These are phyloP conservation scores for Antitrichia curtipendula DNA, from an alignment of 225 moss, liverwort and hornwort genomes.

Conservation along the genomic window DNA sequence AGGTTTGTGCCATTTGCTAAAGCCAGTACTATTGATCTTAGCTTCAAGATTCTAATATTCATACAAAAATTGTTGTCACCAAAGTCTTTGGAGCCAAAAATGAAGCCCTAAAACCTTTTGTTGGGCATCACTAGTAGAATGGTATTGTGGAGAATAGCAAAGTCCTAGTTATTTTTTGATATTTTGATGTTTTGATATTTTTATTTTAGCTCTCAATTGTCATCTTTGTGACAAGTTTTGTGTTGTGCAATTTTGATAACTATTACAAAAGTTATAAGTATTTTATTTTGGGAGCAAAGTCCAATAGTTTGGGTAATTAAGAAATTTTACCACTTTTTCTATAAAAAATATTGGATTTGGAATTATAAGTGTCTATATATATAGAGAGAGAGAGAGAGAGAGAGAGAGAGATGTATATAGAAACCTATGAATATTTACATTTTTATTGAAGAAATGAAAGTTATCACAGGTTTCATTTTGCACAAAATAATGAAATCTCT, in stretches of 20 bases:
- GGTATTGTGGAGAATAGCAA: background rate
- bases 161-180: background rate
- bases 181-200: background rate
- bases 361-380: background rate
- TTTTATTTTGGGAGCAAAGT: background rate
- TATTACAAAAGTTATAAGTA: background rate
- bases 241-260: background rate
- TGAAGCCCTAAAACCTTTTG: background rate
- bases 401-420: too few species aligned
- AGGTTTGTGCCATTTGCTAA: background rate
- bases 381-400: too few species aligned
- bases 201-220: background rate
- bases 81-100: background rate
- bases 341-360: background rate
- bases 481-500: too few species aligned
- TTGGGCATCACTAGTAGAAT: too few species aligned
- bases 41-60: background rate
- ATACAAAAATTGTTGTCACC: background rate
- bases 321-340: background rate
- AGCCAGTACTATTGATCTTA: rapidly evolving
- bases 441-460: too few species aligned
- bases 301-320: background rate
- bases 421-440: too few species aligned
- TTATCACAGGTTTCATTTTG: too few species aligned
- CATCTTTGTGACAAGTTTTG: background rate